These are phyloP conservation scores for Brasenia schreberi DNA, from an alignment of 164 flowering plant species.

Conservation along the genomic window DNA sequence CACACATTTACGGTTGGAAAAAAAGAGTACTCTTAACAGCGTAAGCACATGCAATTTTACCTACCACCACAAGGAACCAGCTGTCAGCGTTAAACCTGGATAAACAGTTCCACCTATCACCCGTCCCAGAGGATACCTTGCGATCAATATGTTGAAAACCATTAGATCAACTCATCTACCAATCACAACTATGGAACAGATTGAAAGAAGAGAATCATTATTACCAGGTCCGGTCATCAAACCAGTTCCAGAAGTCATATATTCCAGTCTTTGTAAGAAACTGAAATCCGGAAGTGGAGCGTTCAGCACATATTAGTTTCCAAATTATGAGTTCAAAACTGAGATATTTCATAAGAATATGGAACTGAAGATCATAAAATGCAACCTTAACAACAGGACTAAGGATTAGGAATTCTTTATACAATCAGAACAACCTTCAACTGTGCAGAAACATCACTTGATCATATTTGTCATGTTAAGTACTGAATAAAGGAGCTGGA, in stretches of 20 bases:
- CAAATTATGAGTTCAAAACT: no score
- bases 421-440: no score
- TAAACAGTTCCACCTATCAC: constrained; percentile 99
- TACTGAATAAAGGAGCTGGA: no score
- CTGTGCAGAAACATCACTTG: no score
- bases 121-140: constrained; percentile 99
- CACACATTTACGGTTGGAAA: no score
- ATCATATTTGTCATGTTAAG: no score
- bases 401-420: no score
- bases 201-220: background rate
- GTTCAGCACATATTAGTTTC: background rate
- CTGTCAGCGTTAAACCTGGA: constrained; percentile 96
- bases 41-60: constrained; percentile 11
- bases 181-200: background rate
- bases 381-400: no score
- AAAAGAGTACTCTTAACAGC: no score
- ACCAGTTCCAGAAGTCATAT: constrained; percentile 99
- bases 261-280: constrained; percentile 83
- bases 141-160: background rate
- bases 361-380: no score
- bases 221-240: constrained; percentile 99
- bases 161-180: background rate
- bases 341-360: no score
- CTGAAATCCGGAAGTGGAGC: constrained; percentile 38
- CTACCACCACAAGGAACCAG: constrained; percentile 90